Evolutionary conservation across 1,284 basidiomycete genomes (phyloP).

Genomic region (Boletellus deceptivus): DNA sequence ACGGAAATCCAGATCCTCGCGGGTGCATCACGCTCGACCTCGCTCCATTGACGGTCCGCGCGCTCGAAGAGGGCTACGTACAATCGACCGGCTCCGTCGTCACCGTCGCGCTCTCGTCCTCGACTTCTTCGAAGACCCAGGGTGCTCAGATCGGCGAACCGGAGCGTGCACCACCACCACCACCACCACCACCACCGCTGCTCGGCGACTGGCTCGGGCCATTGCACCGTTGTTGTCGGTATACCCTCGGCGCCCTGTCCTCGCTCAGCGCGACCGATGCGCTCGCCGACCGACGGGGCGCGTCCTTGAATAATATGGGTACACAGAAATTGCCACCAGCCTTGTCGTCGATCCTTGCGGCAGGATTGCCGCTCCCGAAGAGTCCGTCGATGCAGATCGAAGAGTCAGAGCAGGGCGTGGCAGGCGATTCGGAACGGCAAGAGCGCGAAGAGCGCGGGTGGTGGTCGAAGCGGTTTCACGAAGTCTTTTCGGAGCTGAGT

Average conservation of each 20-base stretch:
- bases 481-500: slow-evolving; percentile 58
- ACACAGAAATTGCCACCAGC: slow-evolving; percentile 43
- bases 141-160: neutral
- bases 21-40: slow-evolving; percentile 48
- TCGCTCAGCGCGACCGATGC: slow-evolving; percentile 40
- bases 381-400: slow-evolving; percentile 60
- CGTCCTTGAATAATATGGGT: slow-evolving; percentile 34
- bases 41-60: slow-evolving; percentile 45
- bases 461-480: slow-evolving; percentile 74
- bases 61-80: slow-evolving; percentile 41
- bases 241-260: slow-evolving; percentile 52
- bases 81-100: slow-evolving; percentile 42
- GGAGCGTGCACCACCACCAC: neutral
- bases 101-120: slow-evolving; percentile 33
- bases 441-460: slow-evolving; percentile 77
- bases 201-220: slow-evolving; percentile 45
- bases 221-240: slow-evolving; percentile 49
- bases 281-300: slow-evolving; percentile 30
- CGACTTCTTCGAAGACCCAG: no score
- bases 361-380: slow-evolving; percentile 64
- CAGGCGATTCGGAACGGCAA: slow-evolving; percentile 41
- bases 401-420: slow-evolving; percentile 32
- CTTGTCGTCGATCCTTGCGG: slow-evolving; percentile 51
- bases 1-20: slow-evolving; percentile 4
- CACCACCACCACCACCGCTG: slow-evolving; percentile 10